These are phyloP conservation scores for Arabidopsis thaliana DNA, from an alignment of 345 rosid species.

Conservation along the genomic window DNA sequence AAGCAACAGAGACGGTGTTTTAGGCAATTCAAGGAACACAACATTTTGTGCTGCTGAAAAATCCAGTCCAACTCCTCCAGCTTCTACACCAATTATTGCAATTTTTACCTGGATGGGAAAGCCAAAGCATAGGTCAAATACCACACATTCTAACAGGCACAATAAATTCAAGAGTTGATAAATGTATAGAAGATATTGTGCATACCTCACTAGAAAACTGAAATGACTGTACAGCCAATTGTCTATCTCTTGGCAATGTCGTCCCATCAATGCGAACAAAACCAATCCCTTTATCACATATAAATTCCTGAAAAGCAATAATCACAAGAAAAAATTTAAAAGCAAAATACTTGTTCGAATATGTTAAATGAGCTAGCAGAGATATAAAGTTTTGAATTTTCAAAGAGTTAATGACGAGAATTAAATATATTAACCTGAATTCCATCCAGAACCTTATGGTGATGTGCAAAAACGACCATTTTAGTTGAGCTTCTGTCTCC, in stretches of 20 bases:
- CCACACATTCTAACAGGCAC: conserved; percentile 27
- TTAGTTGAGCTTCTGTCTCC: conserved; percentile 55
- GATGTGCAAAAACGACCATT: conserved; percentile 95
- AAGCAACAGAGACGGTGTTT: conserved; percentile 86
- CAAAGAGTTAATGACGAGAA: conserved; percentile 12
- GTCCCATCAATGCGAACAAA: conserved; percentile 97
- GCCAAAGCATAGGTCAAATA: conserved; percentile 29
- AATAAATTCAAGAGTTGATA: conserved; percentile 10
- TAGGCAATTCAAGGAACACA: conserved; percentile 91
- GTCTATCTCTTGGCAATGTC: conserved; percentile 86
- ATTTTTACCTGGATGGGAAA: conserved; percentile 63
- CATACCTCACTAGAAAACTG: conserved; percentile 69
- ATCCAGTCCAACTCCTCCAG: conserved; percentile 96
- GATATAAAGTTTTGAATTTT: background rate
- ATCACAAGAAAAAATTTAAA: conserved; percentile 4
- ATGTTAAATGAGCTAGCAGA: conserved; percentile 25
- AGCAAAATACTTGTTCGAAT: conserved; percentile 27
- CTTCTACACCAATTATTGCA: conserved; percentile 89
- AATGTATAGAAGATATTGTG: conserved; percentile 30
- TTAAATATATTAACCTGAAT: conserved; percentile 66
- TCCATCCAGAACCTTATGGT: conserved; percentile 91
- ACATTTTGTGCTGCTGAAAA: conserved; percentile 89
- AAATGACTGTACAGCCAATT: conserved; percentile 78
- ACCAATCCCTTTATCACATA: conserved; percentile 79
- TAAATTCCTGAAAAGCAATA: conserved; percentile 62